Conservation (phyloP, 2,329 filamentous ascomycete species). For the Ceratocystis alfenasii region DNA sequence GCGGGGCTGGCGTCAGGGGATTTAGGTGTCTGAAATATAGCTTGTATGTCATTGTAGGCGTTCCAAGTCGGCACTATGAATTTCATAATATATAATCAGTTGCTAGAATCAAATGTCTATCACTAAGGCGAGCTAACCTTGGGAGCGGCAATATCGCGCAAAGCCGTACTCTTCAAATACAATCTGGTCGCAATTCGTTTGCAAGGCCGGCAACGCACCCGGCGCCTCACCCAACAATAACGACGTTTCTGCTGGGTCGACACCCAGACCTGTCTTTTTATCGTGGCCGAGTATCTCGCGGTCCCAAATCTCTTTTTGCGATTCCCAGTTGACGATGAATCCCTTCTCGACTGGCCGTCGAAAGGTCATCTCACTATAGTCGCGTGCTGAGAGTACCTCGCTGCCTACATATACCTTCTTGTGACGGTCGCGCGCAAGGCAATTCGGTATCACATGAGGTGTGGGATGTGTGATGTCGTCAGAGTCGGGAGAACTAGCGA, state of each 20-base stretch:
- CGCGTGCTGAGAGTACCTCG: slow-evolving; percentile 65
- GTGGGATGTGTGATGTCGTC: slow-evolving; percentile 29
- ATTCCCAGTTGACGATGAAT: slow-evolving; percentile 93
- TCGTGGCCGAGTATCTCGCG: slow-evolving; percentile 61
- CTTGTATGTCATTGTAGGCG: slow-evolving; percentile 67
- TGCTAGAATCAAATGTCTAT: neutral
- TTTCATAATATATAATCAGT: slow-evolving; percentile 14
- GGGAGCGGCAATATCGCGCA: slow-evolving; percentile 64
- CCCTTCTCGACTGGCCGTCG: slow-evolving; percentile 86
- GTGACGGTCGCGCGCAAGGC: slow-evolving; percentile 70
- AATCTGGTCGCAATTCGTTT: slow-evolving; percentile 88
- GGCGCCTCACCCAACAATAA: slow-evolving; percentile 76
- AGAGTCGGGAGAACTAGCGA: slow-evolving; percentile 33
- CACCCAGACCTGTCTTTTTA: slow-evolving; percentile 47
- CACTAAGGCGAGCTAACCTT: slow-evolving; percentile 39
- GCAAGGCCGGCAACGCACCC: slow-evolving; percentile 67
- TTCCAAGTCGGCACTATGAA: slow-evolving; percentile 57
- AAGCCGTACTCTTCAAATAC: slow-evolving; percentile 97
- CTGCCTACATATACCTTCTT: slow-evolving; percentile 68
- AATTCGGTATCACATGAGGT: slow-evolving; percentile 72
- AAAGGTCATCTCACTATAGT: slow-evolving; percentile 82
- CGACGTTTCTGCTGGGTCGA: slow-evolving; percentile 70
- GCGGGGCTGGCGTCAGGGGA: slow-evolving; percentile 32
- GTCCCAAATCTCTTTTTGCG: slow-evolving; percentile 91
- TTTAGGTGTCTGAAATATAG: slow-evolving; percentile 51